Conservation (phyloP, 2,329 filamentous ascomycete genomes). For the Ceratocystiopsis sp. region DNA sequence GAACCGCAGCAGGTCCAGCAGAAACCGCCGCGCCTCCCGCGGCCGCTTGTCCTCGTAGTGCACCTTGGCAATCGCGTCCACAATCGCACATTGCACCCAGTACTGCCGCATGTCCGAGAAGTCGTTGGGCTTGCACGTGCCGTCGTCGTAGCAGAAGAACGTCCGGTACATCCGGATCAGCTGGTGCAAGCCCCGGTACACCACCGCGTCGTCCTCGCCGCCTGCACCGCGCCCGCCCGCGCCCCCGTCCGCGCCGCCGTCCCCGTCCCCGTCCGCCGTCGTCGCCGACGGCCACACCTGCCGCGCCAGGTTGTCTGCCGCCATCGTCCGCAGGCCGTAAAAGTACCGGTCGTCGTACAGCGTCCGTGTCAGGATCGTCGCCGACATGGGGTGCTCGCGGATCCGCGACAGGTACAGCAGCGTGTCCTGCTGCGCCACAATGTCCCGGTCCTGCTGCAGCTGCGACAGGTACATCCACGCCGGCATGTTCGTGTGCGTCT, state of each 20-base stretch:
- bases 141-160: constrained; percentile 69
- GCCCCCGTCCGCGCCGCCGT: background rate
- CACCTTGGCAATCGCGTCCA: constrained; percentile 62
- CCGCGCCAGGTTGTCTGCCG: constrained; percentile 59
- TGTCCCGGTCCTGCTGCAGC: constrained; percentile 88
- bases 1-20: constrained; percentile 76
- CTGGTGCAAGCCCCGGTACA: constrained; percentile 31
- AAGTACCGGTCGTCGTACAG: constrained; percentile 87
- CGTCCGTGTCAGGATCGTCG: constrained; percentile 77
- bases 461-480: constrained; percentile 98
- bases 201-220: constrained; percentile 2
- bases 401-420: constrained; percentile 54
- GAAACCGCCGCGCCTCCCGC: constrained; percentile 59
- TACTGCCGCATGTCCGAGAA: constrained; percentile 80
- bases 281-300: constrained; percentile 34
- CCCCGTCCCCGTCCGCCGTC: background rate
- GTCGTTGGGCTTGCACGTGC: constrained; percentile 76
- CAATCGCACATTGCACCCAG: constrained; percentile 67
- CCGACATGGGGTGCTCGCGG: constrained; percentile 63
- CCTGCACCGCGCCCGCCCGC: background rate
- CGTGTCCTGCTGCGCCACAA: constrained; percentile 69
- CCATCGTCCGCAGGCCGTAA: constrained; percentile 77
- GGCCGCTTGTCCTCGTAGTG: constrained; percentile 68
- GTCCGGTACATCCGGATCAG: constrained; percentile 74
- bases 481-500: constrained; percentile 65